phyloP scores from a whole-genome alignment of 371 early-diverging fungal species.

The Umbelopsis sp. region DNA sequence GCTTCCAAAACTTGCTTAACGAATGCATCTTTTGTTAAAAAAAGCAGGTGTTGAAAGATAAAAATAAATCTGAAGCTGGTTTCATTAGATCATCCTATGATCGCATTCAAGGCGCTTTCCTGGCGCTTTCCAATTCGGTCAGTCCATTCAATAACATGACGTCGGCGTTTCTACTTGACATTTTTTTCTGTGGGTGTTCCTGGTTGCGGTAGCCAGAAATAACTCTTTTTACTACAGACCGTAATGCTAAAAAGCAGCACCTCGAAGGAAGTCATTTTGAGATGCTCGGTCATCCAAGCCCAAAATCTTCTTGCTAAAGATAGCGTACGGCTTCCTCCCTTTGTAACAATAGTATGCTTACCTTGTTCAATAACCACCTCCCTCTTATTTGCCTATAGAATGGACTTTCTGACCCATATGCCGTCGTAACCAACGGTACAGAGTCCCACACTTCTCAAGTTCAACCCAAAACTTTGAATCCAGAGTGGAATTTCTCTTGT shows the following conservation, averaged over 20 bases:
- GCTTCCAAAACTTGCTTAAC: no score
- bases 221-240: neutral
- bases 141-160: neutral
- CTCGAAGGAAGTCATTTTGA: neutral
- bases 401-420: conserved; percentile 57
- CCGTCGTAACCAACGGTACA: conserved; percentile 51
- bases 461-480: conserved; percentile 58
- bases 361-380: no score
- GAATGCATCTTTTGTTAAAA: no score
- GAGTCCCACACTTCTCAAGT: conserved; percentile 62
- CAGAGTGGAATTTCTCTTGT: conserved; percentile 67
- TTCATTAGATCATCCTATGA: neutral
- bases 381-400: conserved; percentile 26
- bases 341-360: no score
- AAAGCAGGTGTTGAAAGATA: no score
- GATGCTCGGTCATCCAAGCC: conserved; percentile 12
- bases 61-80: no score
- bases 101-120: neutral
- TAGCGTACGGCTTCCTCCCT: neutral
- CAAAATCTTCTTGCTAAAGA: conserved; percentile 4
- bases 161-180: neutral
- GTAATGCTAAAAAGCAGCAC: neutral
- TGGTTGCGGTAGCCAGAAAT: neutral
- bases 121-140: neutral
- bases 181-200: neutral